Base-by-base conservation (phyloP, 2,329 filamentous ascomycete species). In the Nigrograna mackinnonii region DNA sequence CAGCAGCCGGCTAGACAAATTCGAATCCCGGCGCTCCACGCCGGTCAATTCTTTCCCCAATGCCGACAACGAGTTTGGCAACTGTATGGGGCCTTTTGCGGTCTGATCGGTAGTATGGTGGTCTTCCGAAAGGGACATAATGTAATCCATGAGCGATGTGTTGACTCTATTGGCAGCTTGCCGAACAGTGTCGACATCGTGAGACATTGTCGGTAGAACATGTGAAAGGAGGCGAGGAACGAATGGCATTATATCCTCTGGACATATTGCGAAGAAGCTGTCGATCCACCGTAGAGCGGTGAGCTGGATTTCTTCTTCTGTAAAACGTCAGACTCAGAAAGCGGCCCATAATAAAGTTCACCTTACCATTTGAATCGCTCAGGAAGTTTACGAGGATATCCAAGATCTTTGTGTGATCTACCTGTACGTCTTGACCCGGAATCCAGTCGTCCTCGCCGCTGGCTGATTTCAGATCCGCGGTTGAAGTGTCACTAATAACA, bases 251-350 rank as follows among this genome's bases (percentile, higher is more conserved):
- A 99, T 95, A 60, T 99, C 94, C 64, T 96, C 94, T 0, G 94
- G 92, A 57, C 91, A 96, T 34, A 99, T 97, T 50, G 97, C 91
- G 55, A 99, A 87, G 65, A 99, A 96, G 46, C 87, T 88, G 53
- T 96, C 91, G 51, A 99, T 91, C 94, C 94, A 99, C 49, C 90
- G 83, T 20, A 99, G 76, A 3, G 91, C 91, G 39, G 95, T 95
- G 28, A 96, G 78, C 33, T 96, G 81, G 51, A 95, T 91, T 60
- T 96, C 89, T 65, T 61, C 62, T 31, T 97, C 91, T 85, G 64
- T 54, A 39, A 40, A 58, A 7, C 41, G 41, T 58, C 49, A 67
- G 47, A 17, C 16, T 5, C 5, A 11, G 24, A 13, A 38, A 13
- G 32, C 14, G n/a, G 35, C 12, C n/a, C n/a, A n/a, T n/a, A n/a